Evolutionary conservation across 208 protist genomes (phyloP), one percentile per base, ranked within the genome.

Genomic region (Wallacemonas rigidus): DNA sequence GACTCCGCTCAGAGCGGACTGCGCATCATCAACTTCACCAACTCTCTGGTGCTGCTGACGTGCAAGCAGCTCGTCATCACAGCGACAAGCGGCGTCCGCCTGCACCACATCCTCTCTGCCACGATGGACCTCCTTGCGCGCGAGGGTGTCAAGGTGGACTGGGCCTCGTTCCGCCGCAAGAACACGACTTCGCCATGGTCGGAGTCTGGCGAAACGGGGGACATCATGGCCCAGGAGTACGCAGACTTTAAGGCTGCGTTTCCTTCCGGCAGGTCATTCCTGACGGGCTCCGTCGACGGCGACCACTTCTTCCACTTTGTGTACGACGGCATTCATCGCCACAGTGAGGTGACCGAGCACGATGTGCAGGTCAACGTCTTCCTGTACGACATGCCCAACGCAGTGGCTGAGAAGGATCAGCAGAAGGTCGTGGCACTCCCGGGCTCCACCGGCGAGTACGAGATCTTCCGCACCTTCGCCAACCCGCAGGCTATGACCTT

Each of bases 191-290:
- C 89, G 2, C 91, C 91, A 26, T 96, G 91, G 83, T 71, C 58
- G 17, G 53, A 75, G 48, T 45, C 15, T 73, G 73, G 74, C 60
- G 87, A 88, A 62, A 92, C 80, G 63, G 87, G 82, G 72, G 89
- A 94, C 74, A 86, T 92, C 44, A 95, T 96, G 88, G 92, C 89
- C 14, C 76, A 86, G 71, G 92, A 96, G 75, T 96, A 96, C 80
- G 89, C 92, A 17, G 88, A 88, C 61, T 79, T 96, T 4, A 93
- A 94, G 79, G 81, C 84, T 11, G 82, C 81, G 15, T 95, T 96
- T 70, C 89, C 89, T 12, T 47, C 65, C 35, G 92, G 92, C 67
- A 78, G 87, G 56, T 86, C 92, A 2, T 93, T 94, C 67, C 80
- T 96, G 39, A 89, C 77, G 17, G 92, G 92, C 15, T 83, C 92